These are phyloP conservation scores for Trypethelium eluteriae DNA, from an alignment of 495 filamentous ascomycete genomes.

Conservation along the genomic window DNA sequence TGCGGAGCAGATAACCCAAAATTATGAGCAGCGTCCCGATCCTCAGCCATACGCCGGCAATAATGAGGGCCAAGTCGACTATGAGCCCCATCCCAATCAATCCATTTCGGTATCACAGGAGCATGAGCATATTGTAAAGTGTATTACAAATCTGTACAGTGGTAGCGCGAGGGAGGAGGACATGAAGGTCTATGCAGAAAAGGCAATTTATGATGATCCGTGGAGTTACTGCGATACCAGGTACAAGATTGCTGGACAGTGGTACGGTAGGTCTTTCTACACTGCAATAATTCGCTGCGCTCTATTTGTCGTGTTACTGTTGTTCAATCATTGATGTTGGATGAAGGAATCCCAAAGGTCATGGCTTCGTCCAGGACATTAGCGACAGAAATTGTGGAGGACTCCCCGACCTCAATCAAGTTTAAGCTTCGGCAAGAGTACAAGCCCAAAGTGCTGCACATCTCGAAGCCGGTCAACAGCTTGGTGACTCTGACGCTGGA, in stretches of 20 bases:
- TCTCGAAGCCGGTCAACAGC: constrained; percentile 37
- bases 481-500: constrained; percentile 40
- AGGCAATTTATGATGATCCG: constrained; percentile 44
- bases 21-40: constrained; percentile 2
- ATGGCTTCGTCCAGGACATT: constrained; percentile 38
- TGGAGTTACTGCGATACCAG: constrained; percentile 46
- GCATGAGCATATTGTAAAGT: constrained; percentile 35
- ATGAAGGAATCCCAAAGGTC: constrained; percentile 35
- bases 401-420: constrained; percentile 31
- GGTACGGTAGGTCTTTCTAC: constrained; percentile 36
- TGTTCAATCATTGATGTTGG: neutral
- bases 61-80: constrained; percentile 18
- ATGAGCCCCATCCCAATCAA: constrained; percentile 38
- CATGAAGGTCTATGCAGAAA: constrained; percentile 43
- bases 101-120: constrained; percentile 34
- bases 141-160: constrained; percentile 40
- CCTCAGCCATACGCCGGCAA: neutral
- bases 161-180: constrained; percentile 44
- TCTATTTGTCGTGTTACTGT: neutral
- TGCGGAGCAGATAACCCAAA: neutral
- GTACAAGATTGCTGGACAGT: constrained; percentile 46
- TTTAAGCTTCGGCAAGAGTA: constrained; percentile 45
- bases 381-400: constrained; percentile 37
- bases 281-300: neutral
- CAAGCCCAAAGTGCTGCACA: constrained; percentile 34